A percentile compares a stretch with the other conserved stretches of the same genome.
Evolutionary conservation across 768 basidiomycete species (phyloP).

Genomic region (Boletales sp.): DNA sequence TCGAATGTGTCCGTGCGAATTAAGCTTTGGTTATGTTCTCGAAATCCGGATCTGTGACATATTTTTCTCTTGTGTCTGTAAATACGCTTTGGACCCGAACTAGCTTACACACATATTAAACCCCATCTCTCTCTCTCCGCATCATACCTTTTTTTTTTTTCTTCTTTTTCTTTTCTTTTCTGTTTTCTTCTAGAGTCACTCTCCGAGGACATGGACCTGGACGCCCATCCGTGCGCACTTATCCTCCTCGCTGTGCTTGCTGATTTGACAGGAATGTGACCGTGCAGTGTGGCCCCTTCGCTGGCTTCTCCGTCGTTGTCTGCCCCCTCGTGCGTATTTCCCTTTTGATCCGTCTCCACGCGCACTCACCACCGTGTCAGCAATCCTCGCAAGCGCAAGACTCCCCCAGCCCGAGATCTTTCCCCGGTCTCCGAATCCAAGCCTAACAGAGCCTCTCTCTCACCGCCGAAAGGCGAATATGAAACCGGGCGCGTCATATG

Average conservation of each 20-base stretch:
- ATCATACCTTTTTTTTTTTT: slow-evolving; percentile 11
- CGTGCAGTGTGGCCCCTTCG: slow-evolving; percentile 10
- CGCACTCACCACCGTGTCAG: slow-evolving; percentile 18
- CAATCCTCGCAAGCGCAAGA: slow-evolving; percentile 40
- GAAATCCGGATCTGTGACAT: slow-evolving; percentile 39
- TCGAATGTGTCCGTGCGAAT: slow-evolving; percentile 33
- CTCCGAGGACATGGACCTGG: slow-evolving; percentile 19
- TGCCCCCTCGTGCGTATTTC: slow-evolving; percentile 18
- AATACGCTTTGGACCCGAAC: slow-evolving; percentile 37
- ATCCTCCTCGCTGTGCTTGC: neutral
- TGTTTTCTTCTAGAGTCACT: slow-evolving; percentile 7
- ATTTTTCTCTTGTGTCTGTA: slow-evolving; percentile 39
- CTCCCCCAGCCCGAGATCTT: slow-evolving; percentile 24
- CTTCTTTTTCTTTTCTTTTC: slow-evolving; percentile 1
- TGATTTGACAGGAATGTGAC: slow-evolving; percentile 15
- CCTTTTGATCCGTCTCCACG: slow-evolving; percentile 16
- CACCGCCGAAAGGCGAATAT: slow-evolving; percentile 49
- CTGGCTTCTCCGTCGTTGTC: slow-evolving; percentile 13
- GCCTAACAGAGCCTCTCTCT: slow-evolving; percentile 6
- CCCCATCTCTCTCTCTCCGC: slow-evolving; percentile 20
- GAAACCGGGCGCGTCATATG: slow-evolving; percentile 64
- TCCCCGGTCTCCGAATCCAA: slow-evolving; percentile 14
- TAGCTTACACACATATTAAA: slow-evolving; percentile 34
- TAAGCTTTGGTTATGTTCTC: slow-evolving; percentile 37
- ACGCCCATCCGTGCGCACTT: slow-evolving; percentile 14